Evolutionary conservation across 192 early-diverging fungal species (phyloP), one percentile per base, ranked within the genome.

Genomic region (Phlyctochytrium planicorne): DNA sequence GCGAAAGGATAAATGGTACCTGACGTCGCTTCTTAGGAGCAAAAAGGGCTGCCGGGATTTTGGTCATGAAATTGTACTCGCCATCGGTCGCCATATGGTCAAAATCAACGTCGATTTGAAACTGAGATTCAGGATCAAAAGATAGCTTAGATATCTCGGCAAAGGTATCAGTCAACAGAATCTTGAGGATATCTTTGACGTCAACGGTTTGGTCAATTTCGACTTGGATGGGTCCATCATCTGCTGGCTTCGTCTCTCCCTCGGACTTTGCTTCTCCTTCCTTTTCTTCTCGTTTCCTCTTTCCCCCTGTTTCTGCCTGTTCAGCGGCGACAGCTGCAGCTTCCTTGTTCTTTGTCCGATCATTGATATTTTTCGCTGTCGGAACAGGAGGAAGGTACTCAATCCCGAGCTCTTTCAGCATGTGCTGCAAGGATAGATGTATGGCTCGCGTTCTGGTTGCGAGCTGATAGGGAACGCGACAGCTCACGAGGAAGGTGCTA

Each of bases 1-100:
- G 1, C 47, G 34, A 52, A 1, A 62, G 24, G 36, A 37, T 24
- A 30, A 36, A 23, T 2, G 31, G 69, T 14, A 76, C 85, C 85
- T 68, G 86, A 2, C 86, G 64, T 29, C 77, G 72, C 34, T 71
- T 79, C 53, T 82, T 78, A 47, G 90, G 74, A 10, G 76, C 74
- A 31, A 91, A 60, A 1, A 79, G 73, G 10, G 86, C 82, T 12
- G 84, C 78, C 20, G 82, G 77, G 52, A 87, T 78, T 12, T 61
- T 72, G 16, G 82, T 80, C 56, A 91, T 75, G 53, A 89, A 90
- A 25, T 80, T 67, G 65, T 86, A 89, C 34, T 90, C 90, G 2
- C 71, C 69, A 23, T 73, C 75, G 0, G 87, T 82, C 31, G 80
- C 80, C 0, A 64, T 66, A 59, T 91, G 88, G 10, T 77, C 75